A percentile compares a stretch with the other conserved stretches of the same genome.
Evolutionary conservation across 257 asterid genomes (phyloP).

Genomic region (Salvia miltiorrhiza): DNA sequence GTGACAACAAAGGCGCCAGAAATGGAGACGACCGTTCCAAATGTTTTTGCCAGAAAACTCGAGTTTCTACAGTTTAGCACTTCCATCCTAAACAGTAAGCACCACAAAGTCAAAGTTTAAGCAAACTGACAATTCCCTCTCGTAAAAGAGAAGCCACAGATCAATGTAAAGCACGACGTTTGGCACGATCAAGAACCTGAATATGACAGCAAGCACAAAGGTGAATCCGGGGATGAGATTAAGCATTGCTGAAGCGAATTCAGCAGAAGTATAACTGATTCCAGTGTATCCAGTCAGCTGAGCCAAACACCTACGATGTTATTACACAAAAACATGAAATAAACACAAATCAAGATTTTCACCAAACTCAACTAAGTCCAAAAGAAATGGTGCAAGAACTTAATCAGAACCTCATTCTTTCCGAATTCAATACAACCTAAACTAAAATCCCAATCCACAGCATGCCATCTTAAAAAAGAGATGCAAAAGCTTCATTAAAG

Average conservation of each 20-base stretch:
- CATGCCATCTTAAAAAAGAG: not conserved
- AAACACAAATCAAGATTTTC: not conserved
- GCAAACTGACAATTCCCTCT: conserved; percentile 4
- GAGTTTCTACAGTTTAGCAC: conserved; percentile 48
- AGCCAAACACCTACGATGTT: conserved; percentile 58
- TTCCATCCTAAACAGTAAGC: conserved; percentile 82
- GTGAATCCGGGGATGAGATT: conserved; percentile 89
- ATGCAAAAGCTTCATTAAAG: not conserved
- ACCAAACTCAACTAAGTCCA: no score
- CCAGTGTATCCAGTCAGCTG: conserved; percentile 89
- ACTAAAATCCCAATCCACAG: not conserved
- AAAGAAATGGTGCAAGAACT: no score
- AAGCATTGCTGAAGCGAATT: conserved; percentile 89
- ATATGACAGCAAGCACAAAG: conserved; percentile 68
- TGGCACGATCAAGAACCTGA: conserved; percentile 43
- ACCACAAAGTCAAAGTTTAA: conserved; percentile 16
- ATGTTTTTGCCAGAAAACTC: conserved; percentile 60
- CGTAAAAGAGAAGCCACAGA: not conserved
- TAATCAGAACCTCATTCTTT: not conserved
- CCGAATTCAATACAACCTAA: not conserved
- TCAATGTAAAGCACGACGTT: not conserved
- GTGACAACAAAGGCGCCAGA: conserved; percentile 79
- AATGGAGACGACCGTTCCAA: conserved; percentile 75
- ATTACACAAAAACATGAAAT: not conserved
- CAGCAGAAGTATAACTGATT: conserved; percentile 66